A percentile compares a stretch with the other conserved stretches of the same genome.
These are phyloP conservation scores for Heliamphora pulchella DNA, from an alignment of 179 eudicot genomes.

Conservation along the genomic window DNA sequence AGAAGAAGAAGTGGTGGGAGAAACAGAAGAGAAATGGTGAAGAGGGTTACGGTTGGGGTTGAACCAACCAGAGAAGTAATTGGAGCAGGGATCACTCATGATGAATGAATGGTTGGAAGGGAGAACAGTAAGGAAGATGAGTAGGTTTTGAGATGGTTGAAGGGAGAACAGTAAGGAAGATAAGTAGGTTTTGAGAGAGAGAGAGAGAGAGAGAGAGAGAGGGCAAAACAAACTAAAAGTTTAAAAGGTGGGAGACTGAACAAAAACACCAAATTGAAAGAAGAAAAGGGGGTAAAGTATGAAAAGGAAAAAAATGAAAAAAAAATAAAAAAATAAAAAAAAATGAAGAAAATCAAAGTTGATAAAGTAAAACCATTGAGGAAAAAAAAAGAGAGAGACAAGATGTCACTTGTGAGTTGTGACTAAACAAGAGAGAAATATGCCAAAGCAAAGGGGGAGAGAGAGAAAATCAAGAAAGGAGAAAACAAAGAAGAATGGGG, in stretches of 20 bases:
- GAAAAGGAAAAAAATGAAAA: too few relatives aligned
- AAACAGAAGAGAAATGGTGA: background rate
- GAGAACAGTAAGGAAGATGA: slow-evolving; percentile 11
- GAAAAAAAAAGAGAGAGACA: slow-evolving; percentile 35
- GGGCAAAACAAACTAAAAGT: background rate
- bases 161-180: slow-evolving; percentile 11
- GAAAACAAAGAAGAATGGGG: background rate
- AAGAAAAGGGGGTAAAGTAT: slow-evolving; percentile 1
- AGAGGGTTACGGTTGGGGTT: slow-evolving; percentile 22
- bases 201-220: slow-evolving; percentile 18
- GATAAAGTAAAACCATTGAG: slow-evolving; percentile 15
- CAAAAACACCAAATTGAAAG: slow-evolving; percentile 22
- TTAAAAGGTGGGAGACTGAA: slow-evolving; percentile 16
- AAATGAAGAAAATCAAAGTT: slow-evolving; percentile 2
- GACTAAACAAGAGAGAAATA: slow-evolving; percentile 26
- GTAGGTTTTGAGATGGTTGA: background rate
- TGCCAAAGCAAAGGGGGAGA: slow-evolving; percentile 14
- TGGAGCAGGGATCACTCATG: slow-evolving; percentile 28
- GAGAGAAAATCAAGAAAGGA: background rate
- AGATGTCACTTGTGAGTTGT: slow-evolving; percentile 39
- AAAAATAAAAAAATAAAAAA: slow-evolving; percentile 1
- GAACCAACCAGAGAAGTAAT: slow-evolving; percentile 28
- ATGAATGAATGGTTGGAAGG: background rate
- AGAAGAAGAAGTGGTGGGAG: slow-evolving; percentile 17
- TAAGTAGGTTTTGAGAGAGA: background rate